phyloP scores from a whole-genome alignment of 371 early-diverging fungal genomes.

The Blyttiomyces sp. region DNA sequence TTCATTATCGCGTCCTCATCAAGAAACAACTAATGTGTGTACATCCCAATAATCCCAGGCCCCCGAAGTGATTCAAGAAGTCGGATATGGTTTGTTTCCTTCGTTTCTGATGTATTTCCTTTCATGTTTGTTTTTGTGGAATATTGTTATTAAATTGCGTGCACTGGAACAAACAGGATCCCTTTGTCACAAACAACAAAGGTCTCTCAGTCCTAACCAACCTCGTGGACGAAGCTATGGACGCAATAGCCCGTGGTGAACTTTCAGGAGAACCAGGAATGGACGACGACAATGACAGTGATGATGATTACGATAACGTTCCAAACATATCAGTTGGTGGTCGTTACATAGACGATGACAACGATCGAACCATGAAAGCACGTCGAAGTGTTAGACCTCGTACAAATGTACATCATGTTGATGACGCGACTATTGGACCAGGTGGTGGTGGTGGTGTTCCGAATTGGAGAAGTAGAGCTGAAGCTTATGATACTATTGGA shows the following conservation, averaged over 20 bases:
- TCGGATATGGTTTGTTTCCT: conserved; percentile 46
- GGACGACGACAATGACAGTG: conserved; percentile 12
- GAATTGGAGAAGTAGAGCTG: neutral
- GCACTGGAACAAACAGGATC: conserved; percentile 29
- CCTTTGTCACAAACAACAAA: conserved; percentile 38
- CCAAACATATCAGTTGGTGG: neutral
- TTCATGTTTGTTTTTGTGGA: neutral
- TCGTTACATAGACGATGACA: neutral
- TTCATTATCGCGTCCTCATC: neutral
- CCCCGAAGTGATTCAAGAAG: conserved; percentile 55
- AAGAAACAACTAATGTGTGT: neutral
- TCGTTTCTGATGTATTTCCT: neutral
- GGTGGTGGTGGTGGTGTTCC: too few relatives aligned
- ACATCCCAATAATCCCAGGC: conserved; percentile 23
- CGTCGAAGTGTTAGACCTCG: neutral
- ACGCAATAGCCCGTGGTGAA: conserved; percentile 2
- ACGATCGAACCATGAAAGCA: conserved; percentile 6
- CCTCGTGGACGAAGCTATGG: conserved; percentile 15
- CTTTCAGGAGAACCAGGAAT: conserved; percentile 2
- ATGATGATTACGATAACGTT: conserved; percentile 2
- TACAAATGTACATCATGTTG: neutral
- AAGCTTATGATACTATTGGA: neutral
- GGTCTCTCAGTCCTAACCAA: conserved; percentile 25
- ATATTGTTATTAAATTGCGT: neutral
- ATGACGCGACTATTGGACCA: too few relatives aligned